Base-by-base conservation (phyloP, 2,329 filamentous ascomycete species). In the Aureobasidium sp. region DNA sequence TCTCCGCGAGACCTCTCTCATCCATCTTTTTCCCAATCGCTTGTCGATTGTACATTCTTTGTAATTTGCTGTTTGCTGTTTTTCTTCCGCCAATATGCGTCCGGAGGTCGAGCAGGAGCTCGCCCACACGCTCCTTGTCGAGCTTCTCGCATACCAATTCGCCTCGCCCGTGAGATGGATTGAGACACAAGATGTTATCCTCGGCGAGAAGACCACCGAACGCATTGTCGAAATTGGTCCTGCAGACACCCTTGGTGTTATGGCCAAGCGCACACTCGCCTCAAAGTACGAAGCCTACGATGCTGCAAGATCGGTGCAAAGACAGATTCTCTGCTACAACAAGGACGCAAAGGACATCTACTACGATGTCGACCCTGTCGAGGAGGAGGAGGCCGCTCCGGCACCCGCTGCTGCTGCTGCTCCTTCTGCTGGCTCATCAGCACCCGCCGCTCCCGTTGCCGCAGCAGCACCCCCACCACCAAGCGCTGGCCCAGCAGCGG, bases 261-360 rank as follows among this genome's bases (percentile, higher is more conserved):
- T 99, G 94, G 94, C 94, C 67, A 95, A 92, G 82, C 86, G 93
- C 70, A 99, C 94, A 60, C 79, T 99, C 65, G 91, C 92, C 64
- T 92, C 91, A 73, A 97, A 97, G 79, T 99, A 97, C 77, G 94
- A 99, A 82, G 92, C 93, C 66, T 96, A 97, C 78, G 94, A 99
- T 78, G 94, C 94, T 62, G 94, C 94, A 65, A 93, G 93, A 72
- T 97, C 93, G 8, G 88, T 97, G 47, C 92, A 97, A 79, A 87
- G 94, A 75, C 93, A 97, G 77, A 97, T 99, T 74, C 85, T 99
- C 62, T 97, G 94, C 82, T 99, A 97, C 82, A 97, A 96, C 82
- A 99, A 99, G 78, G 94, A 99, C 73, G 89, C 91, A 62, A 97
- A 97, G 76, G 94, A 99, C 77, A 99, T 99, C 67, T 99, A 99